Conservation (phyloP, 345 rosid genomes). For the Dovyalis caffra region DNA sequence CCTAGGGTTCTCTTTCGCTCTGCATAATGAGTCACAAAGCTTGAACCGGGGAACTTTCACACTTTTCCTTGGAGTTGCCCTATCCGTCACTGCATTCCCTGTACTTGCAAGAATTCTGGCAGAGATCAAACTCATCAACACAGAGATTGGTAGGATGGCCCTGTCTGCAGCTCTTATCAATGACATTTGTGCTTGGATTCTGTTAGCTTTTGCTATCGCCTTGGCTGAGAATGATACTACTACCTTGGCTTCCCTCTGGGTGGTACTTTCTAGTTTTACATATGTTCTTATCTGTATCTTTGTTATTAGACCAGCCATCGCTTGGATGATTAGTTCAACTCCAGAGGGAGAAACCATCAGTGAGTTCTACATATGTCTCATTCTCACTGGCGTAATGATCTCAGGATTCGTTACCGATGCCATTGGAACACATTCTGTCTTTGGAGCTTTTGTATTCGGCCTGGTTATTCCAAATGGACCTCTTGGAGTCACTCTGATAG, state of each 20-base stretch:
- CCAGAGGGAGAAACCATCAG: slow-evolving; percentile 89
- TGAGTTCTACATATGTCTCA: slow-evolving; percentile 74
- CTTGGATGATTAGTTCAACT: slow-evolving; percentile 69
- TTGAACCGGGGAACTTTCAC: slow-evolving; percentile 50
- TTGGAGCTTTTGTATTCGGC: slow-evolving; percentile 92
- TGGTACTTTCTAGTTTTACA: slow-evolving; percentile 52
- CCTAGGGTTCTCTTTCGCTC: slow-evolving; percentile 46
- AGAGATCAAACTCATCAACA: slow-evolving; percentile 82
- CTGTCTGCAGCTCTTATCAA: slow-evolving; percentile 91
- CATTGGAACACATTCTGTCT: slow-evolving; percentile 90
- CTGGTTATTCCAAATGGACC: slow-evolving; percentile 90
- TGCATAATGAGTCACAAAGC: slow-evolving; percentile 11
- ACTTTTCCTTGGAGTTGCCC: slow-evolving; percentile 85
- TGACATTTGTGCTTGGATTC: slow-evolving; percentile 90
- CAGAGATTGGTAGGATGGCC: slow-evolving; percentile 83
- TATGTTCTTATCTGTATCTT: slow-evolving; percentile 54
- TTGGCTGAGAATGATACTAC: slow-evolving; percentile 56
- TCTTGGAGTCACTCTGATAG: slow-evolving; percentile 79
- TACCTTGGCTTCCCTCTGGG: slow-evolving; percentile 70
- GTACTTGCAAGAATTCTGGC: slow-evolving; percentile 88
- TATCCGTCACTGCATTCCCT: slow-evolving; percentile 92
- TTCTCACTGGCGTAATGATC: slow-evolving; percentile 93
- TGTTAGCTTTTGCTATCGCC: slow-evolving; percentile 77
- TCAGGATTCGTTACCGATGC: slow-evolving; percentile 90
- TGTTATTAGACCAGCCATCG: slow-evolving; percentile 62